These are phyloP conservation scores for Epithele typhae DNA, from an alignment of 768 basidiomycete species.

Conservation along the genomic window DNA sequence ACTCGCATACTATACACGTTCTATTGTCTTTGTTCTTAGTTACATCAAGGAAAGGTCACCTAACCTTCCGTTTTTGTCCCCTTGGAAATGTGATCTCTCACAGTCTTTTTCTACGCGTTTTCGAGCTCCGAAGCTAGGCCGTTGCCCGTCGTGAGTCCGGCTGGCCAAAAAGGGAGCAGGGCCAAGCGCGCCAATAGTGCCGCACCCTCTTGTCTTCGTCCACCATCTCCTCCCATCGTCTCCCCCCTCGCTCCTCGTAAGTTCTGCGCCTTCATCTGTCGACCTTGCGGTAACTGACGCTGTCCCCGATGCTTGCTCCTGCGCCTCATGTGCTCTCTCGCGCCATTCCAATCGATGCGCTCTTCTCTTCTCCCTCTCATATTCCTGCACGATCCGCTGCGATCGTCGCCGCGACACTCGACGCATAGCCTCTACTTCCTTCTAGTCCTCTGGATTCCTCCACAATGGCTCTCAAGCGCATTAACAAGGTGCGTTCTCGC, in stretches of 20 bases:
- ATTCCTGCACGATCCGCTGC: conserved; percentile 31
- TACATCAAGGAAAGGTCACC: no score
- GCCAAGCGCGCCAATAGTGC: conserved; percentile 16
- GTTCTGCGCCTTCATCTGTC: background rate
- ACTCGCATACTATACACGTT: no score
- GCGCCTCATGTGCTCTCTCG: background rate
- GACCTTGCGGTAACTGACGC: background rate
- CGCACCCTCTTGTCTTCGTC: conserved; percentile 19
- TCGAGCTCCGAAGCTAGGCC: no score
- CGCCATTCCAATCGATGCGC: conserved; percentile 2
- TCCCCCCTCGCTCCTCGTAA: conserved; percentile 17
- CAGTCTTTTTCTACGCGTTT: no score
- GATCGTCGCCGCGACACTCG: conserved; percentile 22
- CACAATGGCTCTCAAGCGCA: conserved; percentile 95
- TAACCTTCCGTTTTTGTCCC: no score
- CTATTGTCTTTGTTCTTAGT: no score
- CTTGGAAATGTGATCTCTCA: no score
- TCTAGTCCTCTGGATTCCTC: conserved; percentile 13
- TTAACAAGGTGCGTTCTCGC: conserved; percentile 79
- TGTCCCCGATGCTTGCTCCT: no score
- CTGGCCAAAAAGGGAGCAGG: conserved; percentile 18
- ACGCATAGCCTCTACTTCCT: conserved; percentile 13
- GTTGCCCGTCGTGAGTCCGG: no score
- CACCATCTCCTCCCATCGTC: conserved; percentile 28
- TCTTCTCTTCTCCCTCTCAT: conserved; percentile 26